Base-by-base conservation (phyloP, 2,329 filamentous ascomycete species). In the Shiraia bambusicola region DNA sequence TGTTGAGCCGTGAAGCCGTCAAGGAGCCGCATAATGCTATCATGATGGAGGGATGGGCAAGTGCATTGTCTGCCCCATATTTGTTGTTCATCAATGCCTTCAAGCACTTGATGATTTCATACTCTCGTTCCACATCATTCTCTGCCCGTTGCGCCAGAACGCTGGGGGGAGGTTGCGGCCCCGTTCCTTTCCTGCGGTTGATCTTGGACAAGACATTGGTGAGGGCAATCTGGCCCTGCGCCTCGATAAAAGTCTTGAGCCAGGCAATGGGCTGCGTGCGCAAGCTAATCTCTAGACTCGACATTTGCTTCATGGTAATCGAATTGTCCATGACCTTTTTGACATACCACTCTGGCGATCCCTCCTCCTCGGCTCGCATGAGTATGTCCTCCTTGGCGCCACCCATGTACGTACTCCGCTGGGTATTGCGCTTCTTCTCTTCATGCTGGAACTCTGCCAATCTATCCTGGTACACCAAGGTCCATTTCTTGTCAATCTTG, bases 51-150 rank as follows among this genome's bases (percentile, higher is more conserved):
- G 93, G 87, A 65, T 97, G 91, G 47, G 82, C 77, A 42, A 98
- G 76, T 13, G 93, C 93, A 77, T 98, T 91, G 66, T 98, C 93
- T 48, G 93, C 93, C 48, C 93, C 93, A 67, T 95, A 97, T 68
- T 95, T 96, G 80, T 96, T 98, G 81, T 98, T 98, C 87, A 97
- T 95, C 43, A 97, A 73, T 24, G 91, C 90, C 75, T 97, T 97
- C 44, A 98, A 72, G 73, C 93, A 97, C 73, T 98, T 98, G 65
- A 95, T 83, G 50, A 98, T 95, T 65, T 97, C 93, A 66, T 97
- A 97, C 72, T 95, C 91, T 55, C 87, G 83, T 63, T 96, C 91
- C 35, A 93, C 76, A 62, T 92, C 88, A 67, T 87, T 89, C 58
- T 95, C 89, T 6, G 62, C 54, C 43, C 74, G 80, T 19, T 76